These are phyloP conservation scores for Colletotrichum cordylinicola DNA, from an alignment of 2,329 filamentous ascomycete species.

Conservation along the genomic window DNA sequence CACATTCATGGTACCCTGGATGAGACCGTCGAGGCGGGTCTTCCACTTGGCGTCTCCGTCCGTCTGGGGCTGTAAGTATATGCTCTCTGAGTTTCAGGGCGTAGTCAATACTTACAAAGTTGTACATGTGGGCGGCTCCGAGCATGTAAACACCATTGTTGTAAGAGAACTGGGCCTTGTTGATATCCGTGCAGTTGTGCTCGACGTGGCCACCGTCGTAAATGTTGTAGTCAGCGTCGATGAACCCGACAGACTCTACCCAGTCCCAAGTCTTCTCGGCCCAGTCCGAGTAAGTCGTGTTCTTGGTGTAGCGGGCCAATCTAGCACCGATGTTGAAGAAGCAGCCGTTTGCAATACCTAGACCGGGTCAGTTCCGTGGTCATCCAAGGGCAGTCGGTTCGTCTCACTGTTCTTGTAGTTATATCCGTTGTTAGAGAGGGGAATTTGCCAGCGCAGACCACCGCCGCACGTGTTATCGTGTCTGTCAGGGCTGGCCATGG, in stretches of 20 bases:
- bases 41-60: slow-evolving; percentile 58
- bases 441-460: slow-evolving; percentile 81
- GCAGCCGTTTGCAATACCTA: slow-evolving; percentile 65
- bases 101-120: slow-evolving; percentile 45
- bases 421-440: slow-evolving; percentile 75
- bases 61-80: slow-evolving; percentile 38
- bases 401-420: slow-evolving; percentile 71
- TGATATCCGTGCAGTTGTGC: slow-evolving; percentile 59
- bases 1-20: slow-evolving; percentile 40
- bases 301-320: slow-evolving; percentile 73
- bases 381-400: fast-evolving
- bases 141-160: slow-evolving; percentile 63
- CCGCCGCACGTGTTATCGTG: slow-evolving; percentile 71
- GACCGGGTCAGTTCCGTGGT: not conserved
- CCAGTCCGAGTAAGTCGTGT: slow-evolving; percentile 68
- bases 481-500: slow-evolving; percentile 64
- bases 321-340: slow-evolving; percentile 73
- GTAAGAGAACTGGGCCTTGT: slow-evolving; percentile 65
- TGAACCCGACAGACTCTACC: slow-evolving; percentile 59
- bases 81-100: not conserved
- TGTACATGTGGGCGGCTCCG: slow-evolving; percentile 70
- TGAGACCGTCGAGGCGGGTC: slow-evolving; percentile 46
- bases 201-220: slow-evolving; percentile 62
- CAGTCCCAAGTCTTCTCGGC: slow-evolving; percentile 70
- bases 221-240: slow-evolving; percentile 66